Conservation (phyloP, 2,329 filamentous ascomycete genomes). For the Stachybotrys chlorohalonatus region DNA sequence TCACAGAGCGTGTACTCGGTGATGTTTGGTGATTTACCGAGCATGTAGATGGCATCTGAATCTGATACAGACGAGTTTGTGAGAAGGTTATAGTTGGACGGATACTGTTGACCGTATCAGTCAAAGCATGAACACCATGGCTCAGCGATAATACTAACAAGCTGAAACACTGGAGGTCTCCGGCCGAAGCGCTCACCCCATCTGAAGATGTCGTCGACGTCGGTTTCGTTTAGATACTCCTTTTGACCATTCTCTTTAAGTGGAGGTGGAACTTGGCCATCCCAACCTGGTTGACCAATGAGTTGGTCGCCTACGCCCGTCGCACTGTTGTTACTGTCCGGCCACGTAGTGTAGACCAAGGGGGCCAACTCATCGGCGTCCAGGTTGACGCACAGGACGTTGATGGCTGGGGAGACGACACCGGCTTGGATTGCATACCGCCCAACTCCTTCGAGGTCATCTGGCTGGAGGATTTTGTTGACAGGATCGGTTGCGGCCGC, state of each 20-base stretch:
- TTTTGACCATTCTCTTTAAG: slow-evolving; percentile 11
- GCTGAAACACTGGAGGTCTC: slow-evolving; percentile 41
- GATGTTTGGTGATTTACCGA: slow-evolving; percentile 38
- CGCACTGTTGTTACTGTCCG: slow-evolving; percentile 23
- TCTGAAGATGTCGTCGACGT: slow-evolving; percentile 60
- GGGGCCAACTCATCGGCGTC: slow-evolving; percentile 48
- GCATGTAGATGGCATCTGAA: slow-evolving; percentile 52
- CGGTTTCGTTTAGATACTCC: slow-evolving; percentile 44
- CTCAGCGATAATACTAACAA: slow-evolving; percentile 19
- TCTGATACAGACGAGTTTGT: slow-evolving; percentile 38
- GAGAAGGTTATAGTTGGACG: slow-evolving; percentile 57
- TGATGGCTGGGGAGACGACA: slow-evolving; percentile 60
- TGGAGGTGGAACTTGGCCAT: slow-evolving; percentile 23
- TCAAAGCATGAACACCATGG: slow-evolving; percentile 13
- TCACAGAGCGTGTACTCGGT: slow-evolving; percentile 58
- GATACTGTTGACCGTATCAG: slow-evolving; percentile 28
- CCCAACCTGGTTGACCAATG: slow-evolving; percentile 26
- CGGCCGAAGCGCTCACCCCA: slow-evolving; percentile 49
- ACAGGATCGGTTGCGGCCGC: slow-evolving; percentile 48
- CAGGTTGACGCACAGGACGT: slow-evolving; percentile 66
- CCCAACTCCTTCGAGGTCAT: slow-evolving; percentile 54
- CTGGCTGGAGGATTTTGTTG: slow-evolving; percentile 64
- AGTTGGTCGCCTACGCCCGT: slow-evolving; percentile 25
- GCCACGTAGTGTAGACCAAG: slow-evolving; percentile 56
- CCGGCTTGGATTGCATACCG: slow-evolving; percentile 60